phyloP scores from a whole-genome alignment of 768 basidiomycete genomes.

The Thelephora aurantiotincta region DNA sequence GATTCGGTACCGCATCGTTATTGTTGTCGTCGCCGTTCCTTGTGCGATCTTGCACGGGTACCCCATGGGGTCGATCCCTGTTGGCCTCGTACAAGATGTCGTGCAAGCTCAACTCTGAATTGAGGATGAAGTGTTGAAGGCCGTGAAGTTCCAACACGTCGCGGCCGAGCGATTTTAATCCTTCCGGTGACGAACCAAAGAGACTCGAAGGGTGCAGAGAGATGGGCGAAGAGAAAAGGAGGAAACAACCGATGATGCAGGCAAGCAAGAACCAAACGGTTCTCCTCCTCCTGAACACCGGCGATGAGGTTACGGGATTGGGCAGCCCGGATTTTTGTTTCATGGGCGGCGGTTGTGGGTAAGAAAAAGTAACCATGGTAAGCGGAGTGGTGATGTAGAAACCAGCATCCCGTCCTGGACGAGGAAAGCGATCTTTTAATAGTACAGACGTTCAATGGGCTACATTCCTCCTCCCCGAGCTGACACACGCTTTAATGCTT shows the following conservation, averaged over 20 bases:
- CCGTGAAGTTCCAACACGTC: slow-evolving; percentile 50
- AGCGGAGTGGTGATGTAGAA: no score
- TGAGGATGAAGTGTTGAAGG: slow-evolving; percentile 46
- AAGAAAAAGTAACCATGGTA: no score
- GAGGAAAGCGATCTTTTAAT: no score
- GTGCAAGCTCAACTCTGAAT: slow-evolving; percentile 7
- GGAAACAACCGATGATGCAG: slow-evolving; percentile 8
- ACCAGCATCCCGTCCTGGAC: no score
- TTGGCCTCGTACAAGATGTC: background rate
- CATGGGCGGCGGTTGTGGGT: background rate
- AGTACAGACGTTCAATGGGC: no score
- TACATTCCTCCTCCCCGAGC: no score
- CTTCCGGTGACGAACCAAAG: background rate
- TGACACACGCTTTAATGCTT: no score
- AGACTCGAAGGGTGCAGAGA: background rate
- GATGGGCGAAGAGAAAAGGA: background rate
- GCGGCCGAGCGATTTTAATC: background rate
- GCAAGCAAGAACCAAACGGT: background rate
- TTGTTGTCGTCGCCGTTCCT: no score
- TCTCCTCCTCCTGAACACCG: background rate
- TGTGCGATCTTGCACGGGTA: slow-evolving; percentile 14
- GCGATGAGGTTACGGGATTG: background rate
- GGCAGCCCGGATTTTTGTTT: background rate
- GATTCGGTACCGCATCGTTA: no score
- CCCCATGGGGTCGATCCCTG: slow-evolving; percentile 6